phyloP scores from a whole-genome alignment of 1,284 basidiomycete genomes.

The Porogramme epimiltina region DNA sequence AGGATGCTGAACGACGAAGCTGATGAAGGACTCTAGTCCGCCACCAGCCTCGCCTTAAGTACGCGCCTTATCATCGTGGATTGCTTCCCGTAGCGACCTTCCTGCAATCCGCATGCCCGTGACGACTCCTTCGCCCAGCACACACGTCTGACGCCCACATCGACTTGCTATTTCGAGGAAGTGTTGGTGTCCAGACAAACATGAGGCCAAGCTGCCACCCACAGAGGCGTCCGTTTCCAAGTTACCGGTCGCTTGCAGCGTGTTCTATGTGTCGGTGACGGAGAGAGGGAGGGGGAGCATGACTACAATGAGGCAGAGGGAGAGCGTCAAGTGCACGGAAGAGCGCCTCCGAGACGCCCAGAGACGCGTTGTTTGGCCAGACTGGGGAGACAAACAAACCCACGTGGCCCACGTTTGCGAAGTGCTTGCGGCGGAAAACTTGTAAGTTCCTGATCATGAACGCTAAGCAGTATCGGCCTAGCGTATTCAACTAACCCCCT shows the following conservation, averaged over 20 bases:
- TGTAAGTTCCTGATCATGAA: too few relatives aligned
- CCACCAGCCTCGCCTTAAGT: neutral
- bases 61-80: neutral
- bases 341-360: neutral
- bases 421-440: neutral
- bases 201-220: neutral
- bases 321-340: neutral
- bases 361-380: conserved; percentile 2
- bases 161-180: conserved; percentile 7
- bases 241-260: conserved; percentile 6
- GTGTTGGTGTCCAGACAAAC: conserved; percentile 3
- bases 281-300: neutral
- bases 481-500: too few relatives aligned
- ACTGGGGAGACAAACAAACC: conserved; percentile 4
- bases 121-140: conserved; percentile 4
- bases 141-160: neutral
- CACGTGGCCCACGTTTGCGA: neutral
- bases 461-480: too few relatives aligned
- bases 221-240: conserved; percentile 2
- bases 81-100: conserved; percentile 4
- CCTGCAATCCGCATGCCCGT: conserved; percentile 1
- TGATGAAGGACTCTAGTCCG: conserved; percentile 5
- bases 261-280: too few relatives aligned
- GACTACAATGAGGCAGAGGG: neutral
- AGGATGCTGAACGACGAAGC: conserved; percentile 2